Evolutionary conservation across 2,329 filamentous ascomycete species (phyloP).

Genomic region (Aureobasidium sp.): DNA sequence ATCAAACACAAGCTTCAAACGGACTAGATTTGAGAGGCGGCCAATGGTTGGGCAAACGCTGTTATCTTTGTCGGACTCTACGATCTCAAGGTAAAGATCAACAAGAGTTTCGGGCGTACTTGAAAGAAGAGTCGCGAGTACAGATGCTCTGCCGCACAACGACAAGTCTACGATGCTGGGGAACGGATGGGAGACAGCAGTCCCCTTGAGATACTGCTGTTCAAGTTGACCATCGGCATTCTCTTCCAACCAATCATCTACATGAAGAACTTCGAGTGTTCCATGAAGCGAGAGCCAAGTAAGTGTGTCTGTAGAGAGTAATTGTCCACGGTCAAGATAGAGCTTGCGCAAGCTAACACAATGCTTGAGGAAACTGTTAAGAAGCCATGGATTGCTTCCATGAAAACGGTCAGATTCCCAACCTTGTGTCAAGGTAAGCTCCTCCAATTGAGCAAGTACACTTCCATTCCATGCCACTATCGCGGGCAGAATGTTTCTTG

Average conservation of each 20-base stretch:
- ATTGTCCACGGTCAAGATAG: accelerated
- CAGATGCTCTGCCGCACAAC: accelerated
- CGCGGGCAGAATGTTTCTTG: background rate
- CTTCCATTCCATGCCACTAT: background rate
- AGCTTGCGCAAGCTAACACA: background rate
- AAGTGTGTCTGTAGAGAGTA: background rate
- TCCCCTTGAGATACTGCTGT: background rate
- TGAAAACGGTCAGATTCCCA: too few species aligned
- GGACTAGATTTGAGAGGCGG: too few species aligned
- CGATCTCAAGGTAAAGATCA: background rate
- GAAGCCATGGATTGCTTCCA: too few species aligned
- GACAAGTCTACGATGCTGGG: background rate
- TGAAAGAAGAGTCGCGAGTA: background rate
- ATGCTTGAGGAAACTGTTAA: background rate
- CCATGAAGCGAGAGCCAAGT: accelerated
- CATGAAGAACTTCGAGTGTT: background rate
- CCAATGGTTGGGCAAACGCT: background rate
- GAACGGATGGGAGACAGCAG: background rate
- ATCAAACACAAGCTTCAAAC: too few species aligned
- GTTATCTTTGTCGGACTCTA: too few species aligned
- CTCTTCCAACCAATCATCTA: background rate
- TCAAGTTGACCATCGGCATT: background rate
- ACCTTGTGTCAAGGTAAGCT: too few species aligned
- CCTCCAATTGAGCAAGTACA: too few species aligned
- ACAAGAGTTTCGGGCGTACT: background rate